A percentile compares a stretch with the other conserved stretches of the same genome.
Conservation (phyloP, 2,329 filamentous ascomycete species). For the Ascochyta viciae-villosae region DNA sequence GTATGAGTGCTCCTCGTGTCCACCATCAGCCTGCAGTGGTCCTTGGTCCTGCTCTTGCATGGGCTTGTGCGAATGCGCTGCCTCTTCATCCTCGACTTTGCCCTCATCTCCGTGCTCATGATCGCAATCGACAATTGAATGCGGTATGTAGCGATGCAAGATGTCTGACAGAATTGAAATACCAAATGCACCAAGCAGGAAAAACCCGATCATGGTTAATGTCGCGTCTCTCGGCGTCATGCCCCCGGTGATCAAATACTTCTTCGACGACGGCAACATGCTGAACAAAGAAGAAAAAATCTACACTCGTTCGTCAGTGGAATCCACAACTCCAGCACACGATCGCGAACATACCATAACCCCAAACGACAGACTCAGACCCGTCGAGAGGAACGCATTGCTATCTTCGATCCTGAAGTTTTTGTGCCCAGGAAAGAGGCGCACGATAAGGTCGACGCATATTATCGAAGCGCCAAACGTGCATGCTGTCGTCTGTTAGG, state of each 20-base stretch:
- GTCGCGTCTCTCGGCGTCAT: constrained; percentile 72
- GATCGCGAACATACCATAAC: constrained; percentile 75
- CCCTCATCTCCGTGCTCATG: constrained; percentile 70
- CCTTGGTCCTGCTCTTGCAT: constrained; percentile 32
- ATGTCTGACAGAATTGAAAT: constrained; percentile 77
- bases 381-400: constrained; percentile 84
- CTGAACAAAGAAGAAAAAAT: constrained; percentile 90
- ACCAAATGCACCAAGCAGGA: constrained; percentile 74
- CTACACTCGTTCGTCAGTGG: constrained; percentile 55
- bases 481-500: constrained; percentile 42
- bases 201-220: constrained; percentile 72
- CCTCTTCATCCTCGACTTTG: constrained; percentile 35
- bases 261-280: constrained; percentile 87
- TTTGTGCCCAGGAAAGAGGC: constrained; percentile 73
- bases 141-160: constrained; percentile 76
- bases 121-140: constrained; percentile 81
- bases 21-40: constrained; percentile 19
- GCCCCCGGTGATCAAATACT: constrained; percentile 74
- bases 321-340: not conserved
- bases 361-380: constrained; percentile 90
- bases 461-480: constrained; percentile 73
- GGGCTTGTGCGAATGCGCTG: constrained; percentile 22
- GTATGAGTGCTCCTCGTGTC: constrained; percentile 25
- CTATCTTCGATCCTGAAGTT: constrained; percentile 89
- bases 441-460: constrained; percentile 81